These are phyloP conservation scores for Globisporangium heterothallicum DNA, from an alignment of 352 stramenopile species.

Conservation along the genomic window DNA sequence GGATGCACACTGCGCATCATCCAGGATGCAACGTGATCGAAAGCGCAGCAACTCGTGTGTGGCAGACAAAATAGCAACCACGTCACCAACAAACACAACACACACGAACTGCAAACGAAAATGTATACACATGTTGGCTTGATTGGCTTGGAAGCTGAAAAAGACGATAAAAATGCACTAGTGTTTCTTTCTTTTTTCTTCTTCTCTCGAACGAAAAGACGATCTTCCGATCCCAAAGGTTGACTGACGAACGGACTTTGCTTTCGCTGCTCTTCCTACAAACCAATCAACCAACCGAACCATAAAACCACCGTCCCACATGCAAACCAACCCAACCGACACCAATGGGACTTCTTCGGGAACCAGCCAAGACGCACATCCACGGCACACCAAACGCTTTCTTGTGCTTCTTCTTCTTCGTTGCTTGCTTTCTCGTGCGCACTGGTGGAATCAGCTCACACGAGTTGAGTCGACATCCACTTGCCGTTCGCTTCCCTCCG, in stretches of 20 bases:
- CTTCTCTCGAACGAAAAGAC: slow-evolving; percentile 4
- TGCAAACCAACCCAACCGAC: neutral
- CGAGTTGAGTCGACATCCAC: neutral
- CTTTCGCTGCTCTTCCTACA: neutral
- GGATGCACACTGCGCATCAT: no score
- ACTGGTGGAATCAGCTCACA: no score
- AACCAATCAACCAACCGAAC: slow-evolving; percentile 2
- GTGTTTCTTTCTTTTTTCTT: slow-evolving; percentile 12
- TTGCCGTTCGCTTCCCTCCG: neutral
- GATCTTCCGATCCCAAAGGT: slow-evolving; percentile 1
- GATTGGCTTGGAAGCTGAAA: slow-evolving; percentile 3
- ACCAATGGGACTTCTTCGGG: neutral
- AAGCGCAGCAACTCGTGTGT: no score
- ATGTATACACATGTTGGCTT: slow-evolving; percentile 2
- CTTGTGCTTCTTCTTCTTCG: neutral
- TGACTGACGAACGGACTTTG: neutral
- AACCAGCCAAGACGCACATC: neutral
- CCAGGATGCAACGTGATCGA: no score
- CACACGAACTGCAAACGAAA: neutral
- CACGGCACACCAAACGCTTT: neutral
- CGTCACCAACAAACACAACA: neutral
- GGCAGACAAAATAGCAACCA: no score
- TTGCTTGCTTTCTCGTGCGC: no score
- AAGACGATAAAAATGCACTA: slow-evolving; percentile 11
- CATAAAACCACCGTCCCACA: slow-evolving; percentile 1